A percentile compares a stretch with the other conserved stretches of the same genome.
These are phyloP conservation scores for Calycina herbarum DNA, from an alignment of 2,329 filamentous ascomycete genomes.

Conservation along the genomic window DNA sequence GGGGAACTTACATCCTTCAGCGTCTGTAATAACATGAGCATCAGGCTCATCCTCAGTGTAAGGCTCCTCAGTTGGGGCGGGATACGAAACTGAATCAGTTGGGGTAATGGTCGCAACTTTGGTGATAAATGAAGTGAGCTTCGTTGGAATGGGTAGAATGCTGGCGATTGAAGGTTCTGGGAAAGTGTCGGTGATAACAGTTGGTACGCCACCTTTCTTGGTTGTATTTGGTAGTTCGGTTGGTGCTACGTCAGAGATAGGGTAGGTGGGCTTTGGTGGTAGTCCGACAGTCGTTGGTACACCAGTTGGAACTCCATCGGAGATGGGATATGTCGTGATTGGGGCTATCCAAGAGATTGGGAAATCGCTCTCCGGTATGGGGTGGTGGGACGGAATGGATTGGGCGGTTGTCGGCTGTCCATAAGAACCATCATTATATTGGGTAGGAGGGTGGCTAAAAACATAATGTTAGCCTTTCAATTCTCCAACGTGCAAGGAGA, in stretches of 20 bases:
- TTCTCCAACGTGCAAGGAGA: too few relatives aligned
- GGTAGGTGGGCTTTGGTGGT: neutral
- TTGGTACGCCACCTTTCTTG: neutral
- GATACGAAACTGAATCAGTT: neutral
- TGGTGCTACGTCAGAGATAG: neutral
- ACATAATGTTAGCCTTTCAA: neutral
- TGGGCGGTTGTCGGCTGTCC: neutral
- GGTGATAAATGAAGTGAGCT: neutral
- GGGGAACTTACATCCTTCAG: too few relatives aligned
- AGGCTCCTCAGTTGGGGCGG: neutral
- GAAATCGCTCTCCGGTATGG: too few relatives aligned
- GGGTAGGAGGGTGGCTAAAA: neutral
- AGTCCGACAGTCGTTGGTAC: neutral
- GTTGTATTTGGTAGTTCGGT: neutral
- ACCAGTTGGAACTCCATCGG: too few relatives aligned
- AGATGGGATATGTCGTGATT: too few relatives aligned
- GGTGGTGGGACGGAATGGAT: neutral
- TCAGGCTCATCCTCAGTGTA: neutral
- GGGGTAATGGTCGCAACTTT: neutral
- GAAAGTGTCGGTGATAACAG: neutral
- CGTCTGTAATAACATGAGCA: neutral
- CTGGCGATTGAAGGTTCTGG: neutral
- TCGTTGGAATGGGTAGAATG: neutral
- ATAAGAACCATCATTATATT: neutral
- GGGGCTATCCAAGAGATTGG: too few relatives aligned